Base-by-base conservation (phyloP, 495 filamentous ascomycete species). In the Pyrenopolyporus hunteri region DNA sequence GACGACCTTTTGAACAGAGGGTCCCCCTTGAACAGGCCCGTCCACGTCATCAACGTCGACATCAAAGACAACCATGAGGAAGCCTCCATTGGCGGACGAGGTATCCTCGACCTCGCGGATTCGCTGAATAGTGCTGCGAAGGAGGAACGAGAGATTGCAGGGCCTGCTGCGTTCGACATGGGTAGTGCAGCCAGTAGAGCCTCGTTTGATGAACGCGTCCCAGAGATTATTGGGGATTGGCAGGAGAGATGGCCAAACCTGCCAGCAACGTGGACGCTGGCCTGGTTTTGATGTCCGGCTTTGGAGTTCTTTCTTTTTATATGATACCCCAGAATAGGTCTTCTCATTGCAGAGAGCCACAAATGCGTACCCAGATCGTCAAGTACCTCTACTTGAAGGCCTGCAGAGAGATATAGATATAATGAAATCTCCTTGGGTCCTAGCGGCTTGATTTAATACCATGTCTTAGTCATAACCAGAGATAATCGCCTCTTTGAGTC, bases 31-130 rank as follows among this genome's bases (percentile, higher is more conserved):
- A 98, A 98, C 74, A 80, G 90, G 7, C 92, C 93, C 0, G 93
- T 99, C 7, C 94, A 99, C 70, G 88, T 99, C 53, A 92, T 99
- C 77, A 98, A 97, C 69, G 87, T 99, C 44, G 94, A 97, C 73
- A 98, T 99, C 70, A 93, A 88, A 73, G 95, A 99, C 76, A 99
- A 98, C 67, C 93, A 98, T 70, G 92, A 98, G 68, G 95, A 99
- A 67, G 95, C 95, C 0, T 79, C 92, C 9, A 82, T 97, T 3
- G 95, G 94, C 6, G 95, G 95, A 8, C 88, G 85, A 58, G 95
- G 90, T 4, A 99, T 99, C 46, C 81, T 97, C 20, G 95, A 98
- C 64, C 80, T 99, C 31, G 95, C 94, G 0, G 85, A 92, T 62
- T 86, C 85, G 26, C 73, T 99, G 53, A 97, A 97, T 66, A 82